Base-by-base conservation (phyloP, 129 eudicot genomes). In the Smallanthus sonchifolius region DNA sequence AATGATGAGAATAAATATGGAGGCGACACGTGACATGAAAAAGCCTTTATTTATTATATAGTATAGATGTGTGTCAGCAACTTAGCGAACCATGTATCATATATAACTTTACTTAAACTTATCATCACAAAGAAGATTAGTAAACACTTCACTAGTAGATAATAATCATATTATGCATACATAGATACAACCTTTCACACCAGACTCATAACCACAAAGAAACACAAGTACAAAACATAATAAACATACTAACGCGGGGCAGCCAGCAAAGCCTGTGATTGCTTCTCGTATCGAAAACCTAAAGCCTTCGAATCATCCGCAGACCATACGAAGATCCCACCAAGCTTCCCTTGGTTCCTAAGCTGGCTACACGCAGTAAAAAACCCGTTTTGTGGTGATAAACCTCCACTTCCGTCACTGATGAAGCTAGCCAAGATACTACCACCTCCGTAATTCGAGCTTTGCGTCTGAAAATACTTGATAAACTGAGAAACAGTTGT, bases 401-500 rank as follows among this genome's bases (percentile, higher is more conserved):
- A 69, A 1, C 90, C 91, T 4, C 83, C 78, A 72, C 81, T 86
- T 52, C 80, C 82, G 37, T 80, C 83, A 6, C 67, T 83, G 2
- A 56, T 28, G 49, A 83, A 77, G 48, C 87, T 83, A 14, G 84
- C 87, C 77, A 86, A 65, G 8, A 86, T 70, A 40, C 79, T 66
- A 2, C 90, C 87, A 43, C 90, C 90, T 64, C 56, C 76, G 54
- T 83, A 86, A 7, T 86, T 83, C 7, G 77, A 69, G 5, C 71
- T 77, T 47, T 86, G 87, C 5, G 82, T 72, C 70, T 84, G 30
- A 55, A 84, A 80, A 28, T 80, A 72, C 2, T 43, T 51, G 38
- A 91, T 77, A 67, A 91, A 91, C 59, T 84, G 81, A 2, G 80
- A 51, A 15, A 85, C 89, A 1, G 65, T 87, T 0, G 94, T 90